These are phyloP conservation scores for Chrysochromulina parva DNA, from an alignment of 78 protist genomes.

Conservation along the genomic window DNA sequence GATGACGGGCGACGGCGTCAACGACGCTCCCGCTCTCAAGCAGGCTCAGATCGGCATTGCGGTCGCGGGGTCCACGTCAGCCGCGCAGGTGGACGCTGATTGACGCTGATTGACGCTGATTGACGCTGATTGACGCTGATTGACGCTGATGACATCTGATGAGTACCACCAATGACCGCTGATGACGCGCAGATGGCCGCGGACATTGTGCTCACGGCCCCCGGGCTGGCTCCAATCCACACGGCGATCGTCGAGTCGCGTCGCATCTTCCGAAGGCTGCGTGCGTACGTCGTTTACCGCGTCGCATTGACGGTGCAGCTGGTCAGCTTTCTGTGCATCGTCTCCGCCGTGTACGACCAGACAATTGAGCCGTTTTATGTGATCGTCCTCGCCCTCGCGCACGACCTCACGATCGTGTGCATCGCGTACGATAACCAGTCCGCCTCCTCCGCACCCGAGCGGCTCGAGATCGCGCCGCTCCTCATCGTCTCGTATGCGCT, in stretches of 20 bases:
- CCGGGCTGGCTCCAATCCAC: conserved; percentile 84
- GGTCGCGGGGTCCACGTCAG: conserved; percentile 85
- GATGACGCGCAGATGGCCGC: conserved; percentile 76
- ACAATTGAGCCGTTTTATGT: background rate
- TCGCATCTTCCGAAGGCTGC: conserved; percentile 64
- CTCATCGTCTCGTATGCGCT: background rate
- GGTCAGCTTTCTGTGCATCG: background rate
- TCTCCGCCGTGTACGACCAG: background rate
- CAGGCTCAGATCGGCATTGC: conserved; percentile 94
- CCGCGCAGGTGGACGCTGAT: conserved; percentile 50
- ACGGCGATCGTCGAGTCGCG: conserved; percentile 75
- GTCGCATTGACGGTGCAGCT: background rate
- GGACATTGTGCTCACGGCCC: conserved; percentile 78
- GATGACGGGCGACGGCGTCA: conserved; percentile 97
- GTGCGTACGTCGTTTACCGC: background rate
- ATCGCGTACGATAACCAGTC: background rate
- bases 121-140: too few relatives aligned
- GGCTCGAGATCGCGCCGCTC: background rate
- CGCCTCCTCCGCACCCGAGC: background rate
- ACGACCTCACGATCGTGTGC: conserved; percentile 12
- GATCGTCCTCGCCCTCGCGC: background rate
- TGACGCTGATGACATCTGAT: too few relatives aligned
- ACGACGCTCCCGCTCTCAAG: conserved; percentile 98
- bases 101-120: too few relatives aligned
- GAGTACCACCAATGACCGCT: too few relatives aligned